Conservation (phyloP, 371 early-diverging fungal genomes). For the Circinella minor region DNA sequence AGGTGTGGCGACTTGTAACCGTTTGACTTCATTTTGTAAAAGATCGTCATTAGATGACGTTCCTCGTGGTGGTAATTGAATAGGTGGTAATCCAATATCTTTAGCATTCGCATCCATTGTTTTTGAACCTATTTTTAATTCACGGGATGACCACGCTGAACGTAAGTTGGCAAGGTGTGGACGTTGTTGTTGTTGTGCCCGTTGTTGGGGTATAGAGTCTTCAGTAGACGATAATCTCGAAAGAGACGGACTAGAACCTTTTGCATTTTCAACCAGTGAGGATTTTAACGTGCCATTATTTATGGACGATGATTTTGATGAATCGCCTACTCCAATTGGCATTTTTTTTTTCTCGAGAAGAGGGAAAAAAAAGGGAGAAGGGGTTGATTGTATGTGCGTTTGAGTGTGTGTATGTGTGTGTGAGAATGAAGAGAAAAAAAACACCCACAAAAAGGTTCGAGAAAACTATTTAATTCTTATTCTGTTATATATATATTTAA, state of each 20-base stretch:
- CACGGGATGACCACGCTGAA: slow-evolving; percentile 33
- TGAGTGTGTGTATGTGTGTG: too few species aligned
- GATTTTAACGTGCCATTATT: slow-evolving; percentile 28
- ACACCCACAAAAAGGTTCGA: too few species aligned
- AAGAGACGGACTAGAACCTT: slow-evolving; percentile 21
- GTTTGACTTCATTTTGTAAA: slow-evolving; percentile 5
- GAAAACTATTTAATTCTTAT: too few species aligned
- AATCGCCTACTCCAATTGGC: background rate
- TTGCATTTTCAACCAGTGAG: slow-evolving; percentile 18
- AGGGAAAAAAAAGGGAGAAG: too few species aligned
- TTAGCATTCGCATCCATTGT: background rate
- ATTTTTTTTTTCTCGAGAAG: background rate
- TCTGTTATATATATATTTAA: too few species aligned
- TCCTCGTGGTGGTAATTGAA: slow-evolving; percentile 3
- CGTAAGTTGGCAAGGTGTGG: slow-evolving; percentile 35
- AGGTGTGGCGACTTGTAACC: background rate
- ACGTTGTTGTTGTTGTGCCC: slow-evolving; percentile 10
- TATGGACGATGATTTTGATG: background rate
- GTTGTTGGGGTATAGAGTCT: slow-evolving; percentile 19
- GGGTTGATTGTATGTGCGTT: too few species aligned
- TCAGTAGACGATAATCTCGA: slow-evolving; percentile 20
- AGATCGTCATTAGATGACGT: background rate
- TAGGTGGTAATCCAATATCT: slow-evolving; percentile 5
- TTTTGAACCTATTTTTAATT: background rate
- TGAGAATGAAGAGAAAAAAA: too few species aligned